phyloP scores from a whole-genome alignment of 805 yeast genomes.

The Ogataea neopini region DNA sequence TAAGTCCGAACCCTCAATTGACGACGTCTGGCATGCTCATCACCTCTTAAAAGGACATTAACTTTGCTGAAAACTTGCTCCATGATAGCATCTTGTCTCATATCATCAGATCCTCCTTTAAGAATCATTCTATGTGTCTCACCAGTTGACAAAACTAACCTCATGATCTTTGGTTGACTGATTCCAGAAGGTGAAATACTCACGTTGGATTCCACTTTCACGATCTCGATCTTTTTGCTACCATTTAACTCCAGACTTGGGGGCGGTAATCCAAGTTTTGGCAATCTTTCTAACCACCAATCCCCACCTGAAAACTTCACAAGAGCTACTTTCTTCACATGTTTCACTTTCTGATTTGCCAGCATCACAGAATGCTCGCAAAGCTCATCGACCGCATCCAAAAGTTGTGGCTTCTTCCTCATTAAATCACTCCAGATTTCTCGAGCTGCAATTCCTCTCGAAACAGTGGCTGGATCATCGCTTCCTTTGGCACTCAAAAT shows the following conservation, averaged over 20 bases:
- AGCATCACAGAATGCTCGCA: constrained; percentile 52
- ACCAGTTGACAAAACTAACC: constrained; percentile 59
- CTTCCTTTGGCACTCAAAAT: constrained; percentile 35
- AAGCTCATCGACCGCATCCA: constrained; percentile 49
- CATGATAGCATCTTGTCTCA: constrained; percentile 96
- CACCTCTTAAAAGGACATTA: constrained; percentile 58
- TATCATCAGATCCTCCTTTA: constrained; percentile 88
- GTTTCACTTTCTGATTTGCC: constrained; percentile 48
- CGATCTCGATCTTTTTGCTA: constrained; percentile 44
- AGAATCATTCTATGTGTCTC: constrained; percentile 56
- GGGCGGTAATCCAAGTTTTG: constrained; percentile 53
- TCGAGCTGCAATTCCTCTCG: constrained; percentile 55
- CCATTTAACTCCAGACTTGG: constrained; percentile 58
- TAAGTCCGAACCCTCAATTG: constrained; percentile 73
- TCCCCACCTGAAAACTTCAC: constrained; percentile 42
- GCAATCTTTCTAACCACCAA: constrained; percentile 61
- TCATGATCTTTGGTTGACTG: constrained; percentile 81
- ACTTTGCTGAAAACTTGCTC: constrained; percentile 93
- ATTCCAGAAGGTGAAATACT: constrained; percentile 78
- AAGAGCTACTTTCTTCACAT: constrained; percentile 33
- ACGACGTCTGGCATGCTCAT: constrained; percentile 58
- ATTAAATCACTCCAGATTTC: constrained; percentile 46
- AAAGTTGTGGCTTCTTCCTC: constrained; percentile 19
- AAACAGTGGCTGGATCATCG: constrained; percentile 41
- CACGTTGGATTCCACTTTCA: constrained; percentile 45